These are phyloP conservation scores for Podospora didyma DNA, from an alignment of 495 filamentous ascomycete species.

Conservation along the genomic window DNA sequence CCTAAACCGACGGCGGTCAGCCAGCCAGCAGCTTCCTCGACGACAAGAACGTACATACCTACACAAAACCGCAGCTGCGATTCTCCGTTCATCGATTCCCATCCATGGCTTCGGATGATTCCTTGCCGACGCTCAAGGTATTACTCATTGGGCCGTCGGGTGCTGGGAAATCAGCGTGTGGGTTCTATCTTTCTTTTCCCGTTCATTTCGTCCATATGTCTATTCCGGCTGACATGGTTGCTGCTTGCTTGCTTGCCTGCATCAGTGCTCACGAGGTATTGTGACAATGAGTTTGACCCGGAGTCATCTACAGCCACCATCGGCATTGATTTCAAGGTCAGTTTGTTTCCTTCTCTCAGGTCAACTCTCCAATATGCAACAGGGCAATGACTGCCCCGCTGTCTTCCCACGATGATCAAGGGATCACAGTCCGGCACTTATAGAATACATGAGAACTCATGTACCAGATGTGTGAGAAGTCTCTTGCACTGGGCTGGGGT, in stretches of 20 bases:
- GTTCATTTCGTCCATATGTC: neutral
- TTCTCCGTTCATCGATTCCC: neutral
- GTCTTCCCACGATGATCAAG: no score
- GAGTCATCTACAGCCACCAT: slow-evolving; percentile 56
- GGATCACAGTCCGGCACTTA: no score
- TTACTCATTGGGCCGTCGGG: slow-evolving; percentile 51
- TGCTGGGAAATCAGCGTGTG: slow-evolving; percentile 52
- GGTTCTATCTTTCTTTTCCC: slow-evolving; percentile 15
- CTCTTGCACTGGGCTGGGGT: no score
- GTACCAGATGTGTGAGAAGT: no score
- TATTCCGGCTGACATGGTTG: neutral
- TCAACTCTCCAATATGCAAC: neutral
- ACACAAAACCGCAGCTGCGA: no score
- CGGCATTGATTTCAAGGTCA: slow-evolving; percentile 58
- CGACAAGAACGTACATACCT: no score
- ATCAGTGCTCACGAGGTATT: slow-evolving; percentile 35
- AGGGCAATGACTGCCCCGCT: neutral
- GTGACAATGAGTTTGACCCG: slow-evolving; percentile 58
- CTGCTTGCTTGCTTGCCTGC: neutral
- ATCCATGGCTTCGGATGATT: slow-evolving; percentile 44
- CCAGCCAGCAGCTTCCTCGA: no score
- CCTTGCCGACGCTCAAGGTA: slow-evolving; percentile 48
- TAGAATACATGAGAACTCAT: no score
- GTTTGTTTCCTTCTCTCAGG: neutral
- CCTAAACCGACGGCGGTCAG: no score